Evolutionary conservation across 148 eudicot species (phyloP).

Genomic region (Pharnaceum exiguum): DNA sequence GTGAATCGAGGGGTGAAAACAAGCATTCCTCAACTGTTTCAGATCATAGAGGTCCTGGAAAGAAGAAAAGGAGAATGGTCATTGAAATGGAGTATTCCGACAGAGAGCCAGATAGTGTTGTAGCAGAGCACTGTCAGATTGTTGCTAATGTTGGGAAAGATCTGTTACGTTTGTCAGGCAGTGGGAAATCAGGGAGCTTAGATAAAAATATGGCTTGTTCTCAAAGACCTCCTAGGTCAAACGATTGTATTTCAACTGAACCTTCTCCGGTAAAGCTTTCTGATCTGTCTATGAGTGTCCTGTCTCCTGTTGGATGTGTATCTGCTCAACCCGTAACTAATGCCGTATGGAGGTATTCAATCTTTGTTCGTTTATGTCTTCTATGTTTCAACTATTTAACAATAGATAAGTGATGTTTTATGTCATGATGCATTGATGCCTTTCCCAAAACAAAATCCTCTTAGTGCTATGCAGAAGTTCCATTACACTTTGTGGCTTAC

Average conservation of each 20-base stretch:
- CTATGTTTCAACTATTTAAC: background rate
- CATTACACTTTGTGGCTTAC: background rate
- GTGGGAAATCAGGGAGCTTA: constrained; percentile 9
- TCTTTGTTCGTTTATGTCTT: background rate
- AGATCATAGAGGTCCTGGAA: constrained; percentile 9
- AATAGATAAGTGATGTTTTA: too few species aligned
- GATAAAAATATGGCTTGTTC: constrained; percentile 1
- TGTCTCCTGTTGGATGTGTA: background rate
- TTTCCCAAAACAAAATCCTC: too few species aligned
- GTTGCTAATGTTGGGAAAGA: background rate
- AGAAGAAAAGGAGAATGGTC: constrained; percentile 17
- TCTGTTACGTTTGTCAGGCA: background rate
- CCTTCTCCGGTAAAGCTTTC: background rate
- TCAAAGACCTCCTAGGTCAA: constrained; percentile 5
- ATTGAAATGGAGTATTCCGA: constrained; percentile 18
- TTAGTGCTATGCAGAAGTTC: background rate
- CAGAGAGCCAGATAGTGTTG: constrained; percentile 13
- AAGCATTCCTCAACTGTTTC: background rate
- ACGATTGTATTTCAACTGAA: background rate
- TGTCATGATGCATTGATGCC: too few species aligned
- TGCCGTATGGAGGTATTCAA: constrained; percentile 26
- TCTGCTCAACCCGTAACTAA: constrained; percentile 21
- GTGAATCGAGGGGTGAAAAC: background rate
- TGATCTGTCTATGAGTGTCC: background rate
- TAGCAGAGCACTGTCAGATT: background rate